Evolutionary conservation across 1,139 yeast species (phyloP), one percentile per base, ranked within the genome.

Genomic region (Yamadazyma trypodendri): DNA sequence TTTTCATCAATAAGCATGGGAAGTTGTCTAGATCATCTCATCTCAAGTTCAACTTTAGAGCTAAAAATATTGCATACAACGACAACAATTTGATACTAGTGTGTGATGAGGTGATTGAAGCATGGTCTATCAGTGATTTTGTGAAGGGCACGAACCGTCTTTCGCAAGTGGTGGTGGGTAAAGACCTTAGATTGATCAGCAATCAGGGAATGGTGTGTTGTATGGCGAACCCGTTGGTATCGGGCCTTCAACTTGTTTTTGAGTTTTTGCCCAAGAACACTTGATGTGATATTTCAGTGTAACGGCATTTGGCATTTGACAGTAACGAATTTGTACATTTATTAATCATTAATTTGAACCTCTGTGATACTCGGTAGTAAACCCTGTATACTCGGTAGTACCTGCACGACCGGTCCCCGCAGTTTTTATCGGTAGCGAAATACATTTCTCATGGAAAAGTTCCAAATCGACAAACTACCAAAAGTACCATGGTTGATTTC

Each of bases 101-200:
- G 20, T 80, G 84, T 37, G 81, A 80, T 18, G 92, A 85, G 46
- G 72, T 81, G 37, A 69, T 87, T 11, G 96, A 88, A 51, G 71
- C 88, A 2, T 80, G 82, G 73, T 66, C 75, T 12, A 68, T 86
- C 31, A 73, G 79, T 34, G 76, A 80, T 39, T 70, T 68, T 41
- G 68, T 65, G 20, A 65, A 63, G 23, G 68, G 78, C 2, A 54
- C 72, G 16, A 77, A 77, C 38, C 69, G 71, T 31, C 74, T 88
- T 18, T 73, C 79, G 31, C 96, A 88, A 56, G 84, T 86, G 7
- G 69, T 87, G 28, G 74, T 81, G 6, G 95, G 95, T 11, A 84
- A 82, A 52, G 81, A 79, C 41, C 70, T 83, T 24, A 61, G 60
- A 24, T 54, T 79, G 47, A 49, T 81, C 16, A 67, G 65, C 27